Percentiles rank a stretch among this genome's conserved stretches.
Conservation (phyloP, 305 asterid genomes). For the Rubia tinctorum region DNA sequence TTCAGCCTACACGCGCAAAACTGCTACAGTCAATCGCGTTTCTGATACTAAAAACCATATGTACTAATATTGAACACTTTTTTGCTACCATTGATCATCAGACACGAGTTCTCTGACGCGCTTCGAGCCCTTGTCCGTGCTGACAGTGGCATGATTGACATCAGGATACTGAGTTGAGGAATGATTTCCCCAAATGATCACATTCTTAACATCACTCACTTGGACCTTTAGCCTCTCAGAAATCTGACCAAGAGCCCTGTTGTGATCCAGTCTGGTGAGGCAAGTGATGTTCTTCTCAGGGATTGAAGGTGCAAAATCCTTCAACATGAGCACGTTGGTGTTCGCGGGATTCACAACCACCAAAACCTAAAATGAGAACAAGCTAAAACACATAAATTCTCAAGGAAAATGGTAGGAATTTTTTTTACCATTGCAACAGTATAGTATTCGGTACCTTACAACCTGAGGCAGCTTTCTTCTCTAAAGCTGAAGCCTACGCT, state of each 20-base stretch:
- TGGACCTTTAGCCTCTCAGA: slow-evolving; percentile 56
- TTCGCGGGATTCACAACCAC: slow-evolving; percentile 94
- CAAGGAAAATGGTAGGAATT: neutral
- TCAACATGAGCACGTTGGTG: slow-evolving; percentile 79
- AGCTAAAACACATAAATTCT: neutral
- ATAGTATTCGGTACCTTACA: too few relatives aligned
- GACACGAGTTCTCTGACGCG: slow-evolving; percentile 46
- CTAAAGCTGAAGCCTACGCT: slow-evolving; percentile 78
- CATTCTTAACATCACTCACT: slow-evolving; percentile 67
- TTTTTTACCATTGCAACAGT: too few relatives aligned
- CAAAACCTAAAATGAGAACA: slow-evolving; percentile 43
- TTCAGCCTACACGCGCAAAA: slow-evolving; percentile 43
- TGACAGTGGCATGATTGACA: slow-evolving; percentile 57
- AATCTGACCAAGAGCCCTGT: slow-evolving; percentile 71
- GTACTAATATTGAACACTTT: too few relatives aligned
- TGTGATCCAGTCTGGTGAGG: slow-evolving; percentile 87
- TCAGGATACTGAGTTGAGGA: slow-evolving; percentile 93
- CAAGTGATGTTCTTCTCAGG: slow-evolving; percentile 78
- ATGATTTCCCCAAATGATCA: slow-evolving; percentile 89
- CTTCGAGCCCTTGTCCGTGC: slow-evolving; percentile 36
- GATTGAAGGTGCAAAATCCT: slow-evolving; percentile 69
- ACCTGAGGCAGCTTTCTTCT: slow-evolving; percentile 64
- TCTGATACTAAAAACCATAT: neutral
- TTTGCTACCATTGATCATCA: slow-evolving; percentile 50
- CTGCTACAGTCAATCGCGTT: too few relatives aligned